Conservation (phyloP, 1,139 yeast species). For the Sugiyamaella japonica region DNA sequence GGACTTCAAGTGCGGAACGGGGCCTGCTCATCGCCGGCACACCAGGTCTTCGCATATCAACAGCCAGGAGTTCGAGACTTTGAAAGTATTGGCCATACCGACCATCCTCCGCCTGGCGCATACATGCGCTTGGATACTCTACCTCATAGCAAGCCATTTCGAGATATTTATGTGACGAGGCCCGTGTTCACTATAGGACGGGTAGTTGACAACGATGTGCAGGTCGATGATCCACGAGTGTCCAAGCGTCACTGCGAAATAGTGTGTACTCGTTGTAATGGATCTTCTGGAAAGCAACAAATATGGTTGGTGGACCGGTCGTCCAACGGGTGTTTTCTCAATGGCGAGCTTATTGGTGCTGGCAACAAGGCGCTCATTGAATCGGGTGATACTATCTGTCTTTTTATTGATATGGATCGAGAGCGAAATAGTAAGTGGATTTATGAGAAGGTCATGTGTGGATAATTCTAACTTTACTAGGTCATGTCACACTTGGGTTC, state of each 20-base stretch:
- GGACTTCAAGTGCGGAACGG: conserved; percentile 6
- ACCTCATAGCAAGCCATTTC: conserved; percentile 43
- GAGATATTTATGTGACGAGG: conserved; percentile 51
- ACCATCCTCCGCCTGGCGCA: conserved; percentile 46
- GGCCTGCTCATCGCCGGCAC: conserved; percentile 11
- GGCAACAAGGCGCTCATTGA: conserved; percentile 61
- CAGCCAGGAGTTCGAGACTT: conserved; percentile 30
- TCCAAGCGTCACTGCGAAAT: conserved; percentile 83
- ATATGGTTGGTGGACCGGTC: conserved; percentile 83
- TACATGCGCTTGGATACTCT: conserved; percentile 52
- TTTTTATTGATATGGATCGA: conserved; percentile 56
- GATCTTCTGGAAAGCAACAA: conserved; percentile 46
- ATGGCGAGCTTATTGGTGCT: conserved; percentile 58
- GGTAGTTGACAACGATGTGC: conserved; percentile 43
- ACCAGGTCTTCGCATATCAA: conserved; percentile 9
- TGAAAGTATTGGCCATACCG: conserved; percentile 27
- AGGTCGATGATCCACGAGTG: conserved; percentile 71
- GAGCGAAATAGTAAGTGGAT: conserved; percentile 8
- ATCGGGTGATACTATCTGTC: conserved; percentile 63
- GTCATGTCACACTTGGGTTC: conserved; percentile 9
- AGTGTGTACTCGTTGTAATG: conserved; percentile 47
- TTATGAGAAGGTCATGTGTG: too few relatives aligned
- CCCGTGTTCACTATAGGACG: conserved; percentile 40
- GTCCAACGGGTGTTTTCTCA: conserved; percentile 75
- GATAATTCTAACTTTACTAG: background rate